Evolutionary conservation across 1,284 basidiomycete genomes (phyloP).

Genomic region (Rhodofomes roseus): DNA sequence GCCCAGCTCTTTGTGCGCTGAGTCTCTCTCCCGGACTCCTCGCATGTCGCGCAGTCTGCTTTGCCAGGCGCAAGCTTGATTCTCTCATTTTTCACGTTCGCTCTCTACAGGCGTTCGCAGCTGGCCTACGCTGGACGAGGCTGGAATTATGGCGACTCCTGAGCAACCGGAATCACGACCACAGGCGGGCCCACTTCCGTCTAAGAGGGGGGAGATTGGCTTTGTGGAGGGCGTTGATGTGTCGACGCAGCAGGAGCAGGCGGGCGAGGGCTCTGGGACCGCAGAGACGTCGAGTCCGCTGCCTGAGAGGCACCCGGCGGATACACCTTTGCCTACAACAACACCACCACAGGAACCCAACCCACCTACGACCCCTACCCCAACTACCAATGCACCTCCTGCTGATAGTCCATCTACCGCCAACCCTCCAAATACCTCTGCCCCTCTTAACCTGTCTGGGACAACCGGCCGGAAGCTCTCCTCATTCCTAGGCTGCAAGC

Average conservation of each 20-base stretch:
- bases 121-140: slow-evolving; percentile 21
- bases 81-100: slow-evolving; percentile 11
- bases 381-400: slow-evolving; percentile 11
- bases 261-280: slow-evolving; percentile 8
- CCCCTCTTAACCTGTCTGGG: slow-evolving; percentile 21
- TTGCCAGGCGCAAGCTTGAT: slow-evolving; percentile 35
- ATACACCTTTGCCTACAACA: slow-evolving; percentile 27
- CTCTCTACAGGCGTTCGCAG: slow-evolving; percentile 16
- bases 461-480: slow-evolving; percentile 34
- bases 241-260: slow-evolving; percentile 16
- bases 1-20: slow-evolving; percentile 1
- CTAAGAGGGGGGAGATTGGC: slow-evolving; percentile 65
- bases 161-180: slow-evolving; percentile 26
- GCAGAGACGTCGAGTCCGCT: slow-evolving; percentile 13
- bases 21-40: slow-evolving; percentile 2
- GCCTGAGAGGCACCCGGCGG: slow-evolving; percentile 54
- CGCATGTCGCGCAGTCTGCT: slow-evolving; percentile 22
- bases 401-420: slow-evolving; percentile 10
- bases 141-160: slow-evolving; percentile 19
- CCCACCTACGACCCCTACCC: slow-evolving; percentile 11
- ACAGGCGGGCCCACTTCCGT: slow-evolving; percentile 59
- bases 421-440: slow-evolving; percentile 11
- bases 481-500: slow-evolving; percentile 38
- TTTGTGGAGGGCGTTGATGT: slow-evolving; percentile 42
- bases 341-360: slow-evolving; percentile 6